Evolutionary conservation across 2,329 filamentous ascomycete genomes (phyloP).

Genomic region (Blastomyces silverae): DNA sequence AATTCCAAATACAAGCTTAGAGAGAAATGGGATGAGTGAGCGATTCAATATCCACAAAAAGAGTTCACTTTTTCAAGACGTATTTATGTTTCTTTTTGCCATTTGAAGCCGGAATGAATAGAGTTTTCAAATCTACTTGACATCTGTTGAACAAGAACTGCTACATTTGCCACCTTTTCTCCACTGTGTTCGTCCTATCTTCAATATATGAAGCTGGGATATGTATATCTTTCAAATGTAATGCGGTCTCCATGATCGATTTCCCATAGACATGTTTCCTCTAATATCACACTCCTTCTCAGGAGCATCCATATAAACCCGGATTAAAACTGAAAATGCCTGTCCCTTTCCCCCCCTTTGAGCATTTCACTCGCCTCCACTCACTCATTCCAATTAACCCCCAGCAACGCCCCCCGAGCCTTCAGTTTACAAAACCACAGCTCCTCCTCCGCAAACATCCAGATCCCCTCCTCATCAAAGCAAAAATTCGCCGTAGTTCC

Average conservation of each 20-base stretch:
- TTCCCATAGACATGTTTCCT: background rate
- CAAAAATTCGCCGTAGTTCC: slow-evolving; percentile 45
- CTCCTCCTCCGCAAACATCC: slow-evolving; percentile 21
- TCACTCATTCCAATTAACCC: slow-evolving; percentile 17
- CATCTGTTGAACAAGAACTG: background rate
- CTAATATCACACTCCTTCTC: background rate
- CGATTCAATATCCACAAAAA: background rate
- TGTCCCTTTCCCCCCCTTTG: background rate
- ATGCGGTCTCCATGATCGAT: background rate
- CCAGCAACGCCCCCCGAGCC: slow-evolving; percentile 20
- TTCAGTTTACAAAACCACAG: slow-evolving; percentile 18
- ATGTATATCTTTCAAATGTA: background rate
- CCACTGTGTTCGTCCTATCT: background rate
- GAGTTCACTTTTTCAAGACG: no score
- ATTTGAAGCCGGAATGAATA: background rate
- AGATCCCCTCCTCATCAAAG: slow-evolving; percentile 32
- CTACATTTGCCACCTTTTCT: background rate
- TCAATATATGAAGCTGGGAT: background rate
- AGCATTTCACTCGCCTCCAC: background rate
- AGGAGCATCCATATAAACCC: background rate
- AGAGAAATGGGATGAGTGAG: background rate
- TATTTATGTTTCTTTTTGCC: background rate
- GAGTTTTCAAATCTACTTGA: background rate
- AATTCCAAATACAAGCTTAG: no score
- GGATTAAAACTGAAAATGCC: no score